phyloP scores from a whole-genome alignment of 1,139 yeast genomes.

The Zygotorulaspora mrakii region DNA sequence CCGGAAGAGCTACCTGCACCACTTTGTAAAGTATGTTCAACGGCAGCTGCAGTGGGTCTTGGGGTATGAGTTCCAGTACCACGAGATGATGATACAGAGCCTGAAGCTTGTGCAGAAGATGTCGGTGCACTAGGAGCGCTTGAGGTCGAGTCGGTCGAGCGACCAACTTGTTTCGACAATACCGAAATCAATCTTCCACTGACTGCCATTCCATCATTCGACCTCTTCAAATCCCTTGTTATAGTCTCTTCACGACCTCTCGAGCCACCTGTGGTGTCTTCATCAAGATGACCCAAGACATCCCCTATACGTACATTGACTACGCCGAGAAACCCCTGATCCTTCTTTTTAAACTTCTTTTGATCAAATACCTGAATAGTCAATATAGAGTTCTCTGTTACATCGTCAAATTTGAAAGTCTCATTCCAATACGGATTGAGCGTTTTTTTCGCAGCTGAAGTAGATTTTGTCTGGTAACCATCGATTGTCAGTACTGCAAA shows the following conservation, averaged over 20 bases:
- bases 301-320: slow-evolving; percentile 89
- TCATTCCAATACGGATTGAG: slow-evolving; percentile 98
- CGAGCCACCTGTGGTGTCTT: slow-evolving; percentile 36
- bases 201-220: slow-evolving; percentile 87
- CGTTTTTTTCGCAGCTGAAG: slow-evolving; percentile 90
- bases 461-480: slow-evolving; percentile 93
- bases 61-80: slow-evolving; percentile 19
- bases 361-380: slow-evolving; percentile 96
- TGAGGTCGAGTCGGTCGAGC: slow-evolving; percentile 11
- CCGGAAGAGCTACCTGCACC: slow-evolving; percentile 25
- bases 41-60: slow-evolving; percentile 28
- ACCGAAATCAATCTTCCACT: slow-evolving; percentile 87
- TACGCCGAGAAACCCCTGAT: slow-evolving; percentile 97
- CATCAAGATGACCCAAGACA: slow-evolving; percentile 62
- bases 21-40: slow-evolving; percentile 29
- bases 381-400: slow-evolving; percentile 77
- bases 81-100: slow-evolving; percentile 20
- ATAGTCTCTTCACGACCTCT: slow-evolving; percentile 72
- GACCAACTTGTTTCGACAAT: slow-evolving; percentile 41
- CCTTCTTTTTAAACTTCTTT: slow-evolving; percentile 95
- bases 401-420: slow-evolving; percentile 64
- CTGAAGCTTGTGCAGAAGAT: slow-evolving; percentile 18
- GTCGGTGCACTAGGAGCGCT: slow-evolving; percentile 11
- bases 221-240: slow-evolving; percentile 85
- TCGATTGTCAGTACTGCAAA: slow-evolving; percentile 96